Base-by-base conservation (phyloP, 495 filamentous ascomycete species). In the Symbiotaphrina buchneri region DNA sequence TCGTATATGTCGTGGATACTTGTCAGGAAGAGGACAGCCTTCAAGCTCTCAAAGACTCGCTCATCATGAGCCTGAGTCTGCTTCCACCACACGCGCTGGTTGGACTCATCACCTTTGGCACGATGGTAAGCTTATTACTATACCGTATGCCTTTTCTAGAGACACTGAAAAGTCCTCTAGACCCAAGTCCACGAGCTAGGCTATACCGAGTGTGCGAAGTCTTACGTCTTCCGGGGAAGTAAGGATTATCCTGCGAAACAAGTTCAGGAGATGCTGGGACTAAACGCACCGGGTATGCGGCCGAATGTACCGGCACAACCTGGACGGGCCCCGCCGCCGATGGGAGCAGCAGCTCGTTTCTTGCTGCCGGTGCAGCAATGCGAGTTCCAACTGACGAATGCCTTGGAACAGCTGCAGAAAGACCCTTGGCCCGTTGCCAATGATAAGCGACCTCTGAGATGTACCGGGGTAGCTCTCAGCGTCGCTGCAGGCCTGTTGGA, bases 21-120 rank as follows among this genome's bases (percentile, higher is more conserved):
- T 99, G 90, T 55, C 90, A 99, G 50, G 90, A 95, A 51, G 83
- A 94, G 45, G 90, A 99, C 49, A 91, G 85, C 49, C 61, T 99
- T 45, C 75, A 87, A 52, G 80, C 90, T 26, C 52, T 99, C 41
- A 95, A 92, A 56, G 85, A 93, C 51, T 90, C 85, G 8, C 62
- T 99, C 46, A 74, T 99, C 39, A 83, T 93, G 80, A 94, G 87
- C 55, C 66, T 99, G 52, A 90, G 79, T 46, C 29, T 99, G 30
- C 62, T 99, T 28, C 90, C 90, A 19, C 77, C 83, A 30, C 74
- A 91, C 58, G 82, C 90, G 15, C 60, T 99, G 33, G 90, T 99
- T 37, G 90, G 90, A 18, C 55, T 99, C 39, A 77, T 99, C 43
- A 95, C 90, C 21, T 99, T 67, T 47, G 90, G 90, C 27, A 95